Evolutionary conservation across 2,329 filamentous ascomycete genomes (phyloP).

Genomic region (Aspergillus niger): DNA sequence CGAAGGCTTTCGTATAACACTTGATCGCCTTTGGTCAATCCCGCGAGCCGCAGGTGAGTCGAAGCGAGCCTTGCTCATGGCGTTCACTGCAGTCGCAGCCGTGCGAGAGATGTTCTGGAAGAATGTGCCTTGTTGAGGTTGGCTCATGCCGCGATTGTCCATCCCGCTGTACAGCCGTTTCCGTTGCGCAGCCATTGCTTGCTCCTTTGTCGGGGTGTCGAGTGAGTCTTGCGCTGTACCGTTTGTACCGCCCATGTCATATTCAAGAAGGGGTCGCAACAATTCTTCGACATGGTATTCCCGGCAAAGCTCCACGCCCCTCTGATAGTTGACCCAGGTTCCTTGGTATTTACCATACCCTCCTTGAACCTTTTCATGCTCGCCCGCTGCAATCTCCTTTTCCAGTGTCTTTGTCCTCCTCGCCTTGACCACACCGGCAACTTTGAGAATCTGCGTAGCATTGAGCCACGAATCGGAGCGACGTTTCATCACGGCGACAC

Average conservation of each 20-base stretch:
- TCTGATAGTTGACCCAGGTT: constrained; percentile 94
- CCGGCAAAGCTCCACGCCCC: constrained; percentile 88
- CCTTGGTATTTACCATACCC: constrained; percentile 99
- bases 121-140: constrained; percentile 75
- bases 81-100: constrained; percentile 88
- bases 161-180: constrained; percentile 86
- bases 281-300: constrained; percentile 61
- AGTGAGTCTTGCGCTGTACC: constrained; percentile 71
- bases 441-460: constrained; percentile 96
- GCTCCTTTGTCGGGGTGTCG: constrained; percentile 96
- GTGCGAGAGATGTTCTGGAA: constrained; percentile 96
- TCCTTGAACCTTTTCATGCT: constrained; percentile 97
- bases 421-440: constrained; percentile 95
- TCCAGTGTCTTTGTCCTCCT: constrained; percentile 97
- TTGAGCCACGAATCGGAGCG: constrained; percentile 96
- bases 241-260: constrained; percentile 60
- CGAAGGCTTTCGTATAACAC: constrained; percentile 70
- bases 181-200: constrained; percentile 92
- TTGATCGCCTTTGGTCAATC: constrained; percentile 65
- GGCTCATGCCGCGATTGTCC: constrained; percentile 67
- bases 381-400: constrained; percentile 93
- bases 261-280: constrained; percentile 51
- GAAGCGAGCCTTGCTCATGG: constrained; percentile 93
- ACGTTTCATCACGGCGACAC: constrained; percentile 91
- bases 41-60: constrained; percentile 77